These are phyloP conservation scores for Priceomyces carsonii DNA, from an alignment of 805 yeast species.

Conservation along the genomic window DNA sequence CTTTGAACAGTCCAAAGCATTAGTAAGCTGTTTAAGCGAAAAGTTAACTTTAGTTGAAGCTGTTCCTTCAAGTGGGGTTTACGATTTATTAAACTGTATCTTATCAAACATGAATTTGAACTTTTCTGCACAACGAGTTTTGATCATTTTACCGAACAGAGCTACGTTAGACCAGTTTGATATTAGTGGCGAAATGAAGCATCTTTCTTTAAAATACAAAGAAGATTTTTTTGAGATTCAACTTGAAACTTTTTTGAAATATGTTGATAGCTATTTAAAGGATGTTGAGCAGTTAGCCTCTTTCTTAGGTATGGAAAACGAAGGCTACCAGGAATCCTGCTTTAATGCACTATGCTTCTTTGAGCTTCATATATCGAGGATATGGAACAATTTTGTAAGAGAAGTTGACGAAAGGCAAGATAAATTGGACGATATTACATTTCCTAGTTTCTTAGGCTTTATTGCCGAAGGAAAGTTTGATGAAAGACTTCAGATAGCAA, in stretches of 20 bases:
- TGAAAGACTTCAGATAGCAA: constrained; percentile 4
- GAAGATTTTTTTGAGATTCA: background rate
- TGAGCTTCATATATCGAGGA: constrained; percentile 14
- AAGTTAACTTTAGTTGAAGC: constrained; percentile 11
- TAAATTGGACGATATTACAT: constrained; percentile 8
- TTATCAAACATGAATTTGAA: constrained; percentile 6
- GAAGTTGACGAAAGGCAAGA: constrained; percentile 2
- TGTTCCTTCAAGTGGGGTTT: constrained; percentile 10
- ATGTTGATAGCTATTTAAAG: constrained; percentile 1
- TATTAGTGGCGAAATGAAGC: background rate
- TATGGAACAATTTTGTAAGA: constrained; percentile 15
- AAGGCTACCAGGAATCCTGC: constrained; percentile 14
- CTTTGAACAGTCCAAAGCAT: constrained; percentile 3
- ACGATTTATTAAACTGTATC: constrained; percentile 6
- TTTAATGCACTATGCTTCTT: constrained; percentile 20
- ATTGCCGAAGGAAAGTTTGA: background rate
- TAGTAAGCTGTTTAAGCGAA: constrained; percentile 6
- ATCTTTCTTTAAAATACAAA: constrained; percentile 1
- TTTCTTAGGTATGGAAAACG: constrained; percentile 13
- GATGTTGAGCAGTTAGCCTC: constrained; percentile 8
- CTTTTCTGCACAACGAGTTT: constrained; percentile 13
- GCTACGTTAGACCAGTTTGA: constrained; percentile 3
- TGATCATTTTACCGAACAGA: constrained; percentile 15
- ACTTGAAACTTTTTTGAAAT: background rate
- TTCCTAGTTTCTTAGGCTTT: constrained; percentile 1